Evolutionary conservation across 2,329 filamentous ascomycete species (phyloP).

Genomic region (Parastagonospora nodorum): DNA sequence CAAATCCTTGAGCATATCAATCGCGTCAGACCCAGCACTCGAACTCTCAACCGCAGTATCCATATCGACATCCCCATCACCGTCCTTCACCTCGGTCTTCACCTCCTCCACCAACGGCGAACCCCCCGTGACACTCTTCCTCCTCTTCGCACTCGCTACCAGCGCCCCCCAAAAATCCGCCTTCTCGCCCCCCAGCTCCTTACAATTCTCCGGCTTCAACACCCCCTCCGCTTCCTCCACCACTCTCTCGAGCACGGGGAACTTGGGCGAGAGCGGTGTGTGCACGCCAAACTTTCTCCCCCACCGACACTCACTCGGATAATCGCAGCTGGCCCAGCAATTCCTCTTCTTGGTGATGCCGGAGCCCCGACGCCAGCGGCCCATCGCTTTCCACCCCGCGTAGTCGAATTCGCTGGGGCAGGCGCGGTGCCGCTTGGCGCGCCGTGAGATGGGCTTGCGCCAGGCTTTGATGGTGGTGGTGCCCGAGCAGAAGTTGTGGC

Average conservation of each 20-base stretch:
- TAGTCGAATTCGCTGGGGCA: conserved; percentile 61
- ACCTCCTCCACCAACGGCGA: conserved; percentile 23
- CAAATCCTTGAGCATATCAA: conserved; percentile 4
- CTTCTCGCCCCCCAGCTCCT: conserved; percentile 14
- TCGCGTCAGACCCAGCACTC: background rate
- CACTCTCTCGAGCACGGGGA: conserved; percentile 1
- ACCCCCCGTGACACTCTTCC: conserved; percentile 13
- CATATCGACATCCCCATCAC: conserved; percentile 7
- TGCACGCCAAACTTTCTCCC: conserved; percentile 36
- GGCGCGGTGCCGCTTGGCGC: conserved; percentile 43
- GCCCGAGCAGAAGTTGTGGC: conserved; percentile 60
- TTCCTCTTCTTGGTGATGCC: conserved; percentile 24
- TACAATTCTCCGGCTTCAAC: conserved; percentile 12
- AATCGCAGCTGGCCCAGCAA: conserved; percentile 54
- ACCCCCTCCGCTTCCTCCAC: conserved; percentile 12
- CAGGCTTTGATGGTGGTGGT: conserved; percentile 45
- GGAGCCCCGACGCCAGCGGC: conserved; percentile 47
- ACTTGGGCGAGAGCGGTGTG: conserved; percentile 17
- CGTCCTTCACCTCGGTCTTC: conserved; percentile 1
- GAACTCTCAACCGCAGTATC: background rate
- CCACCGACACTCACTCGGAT: conserved; percentile 53
- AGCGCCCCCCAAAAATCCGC: conserved; percentile 32
- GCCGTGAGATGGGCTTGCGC: conserved; percentile 18
- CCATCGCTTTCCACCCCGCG: conserved; percentile 55
- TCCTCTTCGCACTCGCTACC: conserved; percentile 30